These are phyloP conservation scores for Monosporascus sp. DNA, from an alignment of 2,329 filamentous ascomycete genomes.

Conservation along the genomic window DNA sequence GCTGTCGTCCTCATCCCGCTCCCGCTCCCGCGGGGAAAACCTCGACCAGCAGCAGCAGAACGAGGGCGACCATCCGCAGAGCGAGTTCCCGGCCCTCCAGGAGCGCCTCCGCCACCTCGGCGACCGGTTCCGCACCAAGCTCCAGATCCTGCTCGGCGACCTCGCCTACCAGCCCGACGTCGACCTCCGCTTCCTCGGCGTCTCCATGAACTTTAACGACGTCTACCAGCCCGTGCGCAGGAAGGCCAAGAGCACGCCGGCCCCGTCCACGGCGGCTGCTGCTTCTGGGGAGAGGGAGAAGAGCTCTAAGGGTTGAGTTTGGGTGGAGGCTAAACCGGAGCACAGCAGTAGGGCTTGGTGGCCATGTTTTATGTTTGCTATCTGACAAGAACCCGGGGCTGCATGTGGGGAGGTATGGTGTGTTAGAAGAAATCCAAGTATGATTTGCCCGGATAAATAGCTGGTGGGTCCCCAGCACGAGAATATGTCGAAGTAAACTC, in stretches of 20 bases:
- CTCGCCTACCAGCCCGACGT: slow-evolving; percentile 89
- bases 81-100: slow-evolving; percentile 68
- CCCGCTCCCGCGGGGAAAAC: neutral
- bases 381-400: too few relatives aligned
- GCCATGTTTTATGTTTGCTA: too few relatives aligned
- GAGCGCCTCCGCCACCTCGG: slow-evolving; percentile 68
- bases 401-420: too few relatives aligned
- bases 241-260: slow-evolving; percentile 42
- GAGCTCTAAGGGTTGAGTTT: too few relatives aligned
- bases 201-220: slow-evolving; percentile 99
- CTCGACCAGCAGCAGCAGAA: slow-evolving; percentile 18
- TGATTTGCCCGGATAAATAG: too few relatives aligned
- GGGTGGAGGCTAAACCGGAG: too few relatives aligned
- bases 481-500: too few relatives aligned
- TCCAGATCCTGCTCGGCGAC: slow-evolving; percentile 83
- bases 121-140: slow-evolving; percentile 67
- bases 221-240: slow-evolving; percentile 76
- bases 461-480: too few relatives aligned
- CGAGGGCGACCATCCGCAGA: slow-evolving; percentile 54
- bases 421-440: too few relatives aligned
- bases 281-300: slow-evolving; percentile 6
- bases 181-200: slow-evolving; percentile 91
- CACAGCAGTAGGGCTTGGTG: too few relatives aligned
- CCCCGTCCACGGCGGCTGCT: neutral
- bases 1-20: slow-evolving; percentile 8